A percentile compares a stretch with the other conserved stretches of the same genome.
Conservation (phyloP, 306 rosid species). For the Dryas octopetala region DNA sequence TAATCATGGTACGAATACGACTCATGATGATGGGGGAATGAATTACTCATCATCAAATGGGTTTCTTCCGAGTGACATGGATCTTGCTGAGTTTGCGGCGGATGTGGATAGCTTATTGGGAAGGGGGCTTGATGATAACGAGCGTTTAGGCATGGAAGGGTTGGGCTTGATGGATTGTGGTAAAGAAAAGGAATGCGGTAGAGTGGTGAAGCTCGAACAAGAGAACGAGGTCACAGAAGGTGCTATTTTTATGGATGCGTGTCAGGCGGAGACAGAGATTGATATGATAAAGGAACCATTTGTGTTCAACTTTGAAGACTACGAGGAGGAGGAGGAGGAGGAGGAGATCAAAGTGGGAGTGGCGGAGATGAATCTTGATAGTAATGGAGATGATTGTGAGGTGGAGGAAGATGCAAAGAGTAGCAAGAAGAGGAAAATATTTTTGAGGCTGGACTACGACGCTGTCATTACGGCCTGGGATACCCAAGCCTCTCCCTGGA, state of each 20-base stretch:
- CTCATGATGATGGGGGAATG: conserved; percentile 27
- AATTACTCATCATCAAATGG: conserved; percentile 29
- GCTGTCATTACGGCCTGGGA: conserved; percentile 75
- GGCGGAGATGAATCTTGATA: background rate
- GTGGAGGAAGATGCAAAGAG: conserved; percentile 15
- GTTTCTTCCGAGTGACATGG: conserved; percentile 60
- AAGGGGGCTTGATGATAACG: conserved; percentile 57
- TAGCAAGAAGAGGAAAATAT: conserved; percentile 41
- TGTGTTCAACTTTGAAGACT: conserved; percentile 58
- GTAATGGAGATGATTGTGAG: conserved; percentile 9
- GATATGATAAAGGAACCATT: conserved; percentile 60
- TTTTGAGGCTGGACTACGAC: conserved; percentile 75
- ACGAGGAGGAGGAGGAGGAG: conserved; percentile 40
- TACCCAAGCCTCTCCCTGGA: conserved; percentile 73
- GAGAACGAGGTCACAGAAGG: conserved; percentile 34
- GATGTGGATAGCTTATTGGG: conserved; percentile 91
- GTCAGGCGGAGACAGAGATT: conserved; percentile 31
- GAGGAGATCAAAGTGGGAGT: conserved; percentile 17
- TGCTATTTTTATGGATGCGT: background rate
- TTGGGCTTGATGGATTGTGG: conserved; percentile 55
- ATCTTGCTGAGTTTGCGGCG: conserved; percentile 80
- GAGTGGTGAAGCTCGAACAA: conserved; percentile 53
- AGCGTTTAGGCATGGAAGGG: conserved; percentile 77
- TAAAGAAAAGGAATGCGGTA: conserved; percentile 29
- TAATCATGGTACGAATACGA: background rate